Conservation (phyloP, 345 rosid species). For the Citrus cavaleriei region DNA sequence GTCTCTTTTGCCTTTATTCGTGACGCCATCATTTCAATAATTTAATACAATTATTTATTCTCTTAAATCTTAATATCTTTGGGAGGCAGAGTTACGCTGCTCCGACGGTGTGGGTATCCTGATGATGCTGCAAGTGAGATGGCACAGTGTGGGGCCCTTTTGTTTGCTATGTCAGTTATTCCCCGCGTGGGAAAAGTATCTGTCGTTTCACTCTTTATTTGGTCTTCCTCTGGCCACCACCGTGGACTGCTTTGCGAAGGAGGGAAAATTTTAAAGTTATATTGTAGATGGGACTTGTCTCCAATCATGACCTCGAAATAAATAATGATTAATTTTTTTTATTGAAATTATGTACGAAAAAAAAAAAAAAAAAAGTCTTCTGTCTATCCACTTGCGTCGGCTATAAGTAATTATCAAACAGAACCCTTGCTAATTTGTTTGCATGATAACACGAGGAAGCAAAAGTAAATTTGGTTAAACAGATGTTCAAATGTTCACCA, state of each 20-base stretch:
- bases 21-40: not conserved
- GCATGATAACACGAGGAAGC: too few relatives aligned
- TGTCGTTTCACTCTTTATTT: not conserved
- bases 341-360: not conserved
- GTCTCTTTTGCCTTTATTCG: constrained; percentile 3
- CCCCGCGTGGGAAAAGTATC: not conserved
- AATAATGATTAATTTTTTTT: too few relatives aligned
- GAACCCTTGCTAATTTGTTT: too few relatives aligned
- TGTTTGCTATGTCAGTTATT: not conserved
- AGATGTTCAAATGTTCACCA: too few relatives aligned
- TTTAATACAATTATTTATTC: not conserved
- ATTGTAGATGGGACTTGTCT: not conserved
- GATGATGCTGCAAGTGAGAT: not conserved
- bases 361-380: not conserved
- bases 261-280: not conserved
- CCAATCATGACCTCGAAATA: not conserved
- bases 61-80: not conserved
- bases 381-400: too few relatives aligned
- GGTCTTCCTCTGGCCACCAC: not conserved
- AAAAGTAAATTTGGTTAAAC: too few relatives aligned
- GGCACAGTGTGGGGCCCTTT: not conserved
- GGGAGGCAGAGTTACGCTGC: not conserved
- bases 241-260: not conserved
- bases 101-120: not conserved
- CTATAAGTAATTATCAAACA: too few relatives aligned